phyloP scores from a whole-genome alignment of 2,329 filamentous ascomycete species.

The Aureobasidium sp. region DNA sequence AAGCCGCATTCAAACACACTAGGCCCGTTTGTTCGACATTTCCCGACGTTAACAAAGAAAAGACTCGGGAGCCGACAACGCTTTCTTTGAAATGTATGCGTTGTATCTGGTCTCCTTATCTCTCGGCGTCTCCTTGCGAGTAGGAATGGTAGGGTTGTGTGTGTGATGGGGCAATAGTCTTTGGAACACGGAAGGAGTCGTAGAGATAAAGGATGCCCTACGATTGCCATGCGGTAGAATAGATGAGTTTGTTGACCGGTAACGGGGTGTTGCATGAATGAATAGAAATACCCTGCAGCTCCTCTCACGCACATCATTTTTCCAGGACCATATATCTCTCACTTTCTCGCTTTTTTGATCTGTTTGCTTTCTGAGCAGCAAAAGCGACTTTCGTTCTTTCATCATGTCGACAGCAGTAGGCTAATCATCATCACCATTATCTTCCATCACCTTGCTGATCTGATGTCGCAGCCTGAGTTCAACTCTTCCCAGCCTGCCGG shows the following conservation, averaged over 20 bases:
- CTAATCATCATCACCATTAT: not conserved
- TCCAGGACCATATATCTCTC: not conserved
- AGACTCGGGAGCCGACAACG: not conserved
- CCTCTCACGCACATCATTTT: constrained; percentile 1
- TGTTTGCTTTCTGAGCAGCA: not conserved
- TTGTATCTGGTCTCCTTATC: constrained; percentile 10
- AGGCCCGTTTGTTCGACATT: constrained; percentile 4
- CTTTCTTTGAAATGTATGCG: constrained; percentile 2
- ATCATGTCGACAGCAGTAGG: constrained; percentile 9
- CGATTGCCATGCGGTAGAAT: not conserved
- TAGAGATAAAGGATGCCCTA: not conserved
- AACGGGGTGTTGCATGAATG: constrained; percentile 3
- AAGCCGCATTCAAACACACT: not conserved
- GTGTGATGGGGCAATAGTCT: constrained; percentile 1
- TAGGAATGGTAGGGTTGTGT: not conserved
- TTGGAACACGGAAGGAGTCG: constrained; percentile 6
- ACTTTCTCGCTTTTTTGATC: not conserved
- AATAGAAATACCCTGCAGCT: constrained; percentile 14
- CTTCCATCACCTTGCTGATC: not conserved
- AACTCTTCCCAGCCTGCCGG: constrained; percentile 43
- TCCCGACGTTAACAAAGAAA: constrained; percentile 2
- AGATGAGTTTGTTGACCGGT: constrained; percentile 4
- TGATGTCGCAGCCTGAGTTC: constrained; percentile 29
- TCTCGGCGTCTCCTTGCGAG: constrained; percentile 1
- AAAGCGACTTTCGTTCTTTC: not conserved